Evolutionary conservation across 2,329 filamentous ascomycete genomes (phyloP), one percentile per base, ranked within the genome.

Genomic region (Colletotrichum somersetense): DNA sequence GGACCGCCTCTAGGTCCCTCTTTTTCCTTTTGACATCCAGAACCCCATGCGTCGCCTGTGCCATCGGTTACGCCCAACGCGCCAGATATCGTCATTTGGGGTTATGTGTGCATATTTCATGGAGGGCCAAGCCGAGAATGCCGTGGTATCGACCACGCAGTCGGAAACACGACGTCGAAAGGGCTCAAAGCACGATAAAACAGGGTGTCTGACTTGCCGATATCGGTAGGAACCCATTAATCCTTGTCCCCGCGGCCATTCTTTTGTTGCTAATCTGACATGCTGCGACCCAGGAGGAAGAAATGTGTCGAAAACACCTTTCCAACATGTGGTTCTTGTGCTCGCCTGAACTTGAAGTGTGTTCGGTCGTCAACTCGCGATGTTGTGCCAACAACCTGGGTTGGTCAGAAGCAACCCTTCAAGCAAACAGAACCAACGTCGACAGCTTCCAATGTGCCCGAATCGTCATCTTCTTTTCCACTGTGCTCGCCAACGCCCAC

Each of bases 221-320:
- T 74, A 74, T 63, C 64, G 73, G 73, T 75, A 64, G 57, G 72
- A 23, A 33, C 30, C 57, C n/a, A 3, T 6, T 2, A 11, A 26
- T 3, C 20, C 16, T 48, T n/a, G 46, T 48, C n/a, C n/a, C 4
- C n/a, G 18, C 18, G 23, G 5, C 30, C 23, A 33, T 20, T 10
- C 38, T 16, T 38, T 26, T 14, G 12, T 42, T 42, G 44, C 38
- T 48, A 23, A 69, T 61, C 70, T 72, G 55, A 72, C 50, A 40
- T 59, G 5, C 30, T 30, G 20, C 42, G 26, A 40, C 23, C 7
- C 18, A 75, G 73, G 20, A 65, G 72, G 18, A 75, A 75, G 48
- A 75, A 75, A 50, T 75, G 73, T 58, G 64, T 62, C 46, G 72
- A 75, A 12, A 75, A 75, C 18, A 72, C 65, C 1, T 74, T 74